Evolutionary conservation across 1,284 basidiomycete species (phyloP).

Genomic region (Rhodotorula sp.): DNA sequence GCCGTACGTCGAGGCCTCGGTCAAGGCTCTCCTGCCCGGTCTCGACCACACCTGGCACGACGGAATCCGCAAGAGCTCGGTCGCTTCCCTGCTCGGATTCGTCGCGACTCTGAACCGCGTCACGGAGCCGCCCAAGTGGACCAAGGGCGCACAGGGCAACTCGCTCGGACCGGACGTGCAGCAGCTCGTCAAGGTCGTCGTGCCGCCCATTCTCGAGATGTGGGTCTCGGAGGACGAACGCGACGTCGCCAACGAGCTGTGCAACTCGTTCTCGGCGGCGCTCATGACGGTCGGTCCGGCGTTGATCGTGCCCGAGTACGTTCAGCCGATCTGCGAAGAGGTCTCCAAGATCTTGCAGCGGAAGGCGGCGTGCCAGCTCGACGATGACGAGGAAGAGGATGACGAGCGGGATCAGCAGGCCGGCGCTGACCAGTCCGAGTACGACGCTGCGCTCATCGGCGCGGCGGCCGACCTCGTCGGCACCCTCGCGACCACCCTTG

Average conservation of each 20-base stretch:
- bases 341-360: slow-evolving; percentile 82
- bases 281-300: slow-evolving; percentile 45
- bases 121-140: slow-evolving; percentile 77
- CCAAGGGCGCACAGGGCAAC: slow-evolving; percentile 59
- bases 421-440: slow-evolving; percentile 71
- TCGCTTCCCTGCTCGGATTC: slow-evolving; percentile 83
- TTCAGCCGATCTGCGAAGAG: slow-evolving; percentile 75
- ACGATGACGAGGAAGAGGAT: slow-evolving; percentile 90
- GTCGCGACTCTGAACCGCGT: slow-evolving; percentile 91
- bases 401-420: slow-evolving; percentile 75
- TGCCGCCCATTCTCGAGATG: slow-evolving; percentile 78
- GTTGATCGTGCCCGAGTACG: slow-evolving; percentile 49
- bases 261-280: slow-evolving; percentile 44
- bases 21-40: slow-evolving; percentile 77
- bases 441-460: slow-evolving; percentile 91
- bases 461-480: slow-evolving; percentile 94
- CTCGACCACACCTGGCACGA: slow-evolving; percentile 89
- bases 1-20: slow-evolving; percentile 69
- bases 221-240: slow-evolving; percentile 96
- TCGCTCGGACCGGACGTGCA: slow-evolving; percentile 59
- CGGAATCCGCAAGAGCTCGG: slow-evolving; percentile 92
- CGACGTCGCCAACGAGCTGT: slow-evolving; percentile 45
- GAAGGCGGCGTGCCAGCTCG: slow-evolving; percentile 92
- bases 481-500: slow-evolving; percentile 76
- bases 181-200: slow-evolving; percentile 73